Evolutionary conservation across 164 flowering plant species (phyloP).

Genomic region (Aristolochia californica): DNA sequence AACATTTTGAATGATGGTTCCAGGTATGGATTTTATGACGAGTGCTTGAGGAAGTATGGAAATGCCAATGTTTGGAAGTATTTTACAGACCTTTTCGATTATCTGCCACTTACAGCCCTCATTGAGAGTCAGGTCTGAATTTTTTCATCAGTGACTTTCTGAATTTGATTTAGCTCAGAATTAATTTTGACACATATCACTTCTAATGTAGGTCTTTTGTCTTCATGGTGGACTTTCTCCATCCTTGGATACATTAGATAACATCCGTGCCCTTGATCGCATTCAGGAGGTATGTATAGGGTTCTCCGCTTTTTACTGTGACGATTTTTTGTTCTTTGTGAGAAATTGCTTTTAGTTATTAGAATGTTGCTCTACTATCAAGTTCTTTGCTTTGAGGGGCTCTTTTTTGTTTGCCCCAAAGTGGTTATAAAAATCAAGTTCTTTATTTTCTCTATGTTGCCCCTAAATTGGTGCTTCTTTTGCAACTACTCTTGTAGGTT

Average conservation of each 20-base stretch:
- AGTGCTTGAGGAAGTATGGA: conserved; percentile 44
- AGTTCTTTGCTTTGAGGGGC: too few species aligned
- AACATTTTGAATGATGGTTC: conserved; percentile 8
- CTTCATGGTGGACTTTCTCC: conserved; percentile 47
- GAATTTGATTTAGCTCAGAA: background rate
- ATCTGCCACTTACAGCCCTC: conserved; percentile 42
- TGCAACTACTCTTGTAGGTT: conserved; percentile 18
- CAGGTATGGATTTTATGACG: conserved; percentile 45
- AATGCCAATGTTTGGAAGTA: conserved; percentile 48
- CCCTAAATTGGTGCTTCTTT: background rate
- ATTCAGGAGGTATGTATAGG: conserved; percentile 36
- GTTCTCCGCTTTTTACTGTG: too few species aligned
- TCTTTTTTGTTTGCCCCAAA: too few species aligned
- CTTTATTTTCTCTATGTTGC: too few species aligned
- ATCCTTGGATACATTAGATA: conserved; percentile 37
- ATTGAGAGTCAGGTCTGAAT: conserved; percentile 31
- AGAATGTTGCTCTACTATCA: too few species aligned
- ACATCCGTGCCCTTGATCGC: conserved; percentile 35
- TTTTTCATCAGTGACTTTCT: background rate
- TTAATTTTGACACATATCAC: background rate
- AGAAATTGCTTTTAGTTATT: too few species aligned
- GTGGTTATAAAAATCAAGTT: too few species aligned
- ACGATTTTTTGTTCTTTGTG: too few species aligned
- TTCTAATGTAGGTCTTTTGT: conserved; percentile 23
- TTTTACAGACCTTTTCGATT: conserved; percentile 43